Evolutionary conservation across 805 yeast species (phyloP).

Genomic region (Candida palmyrensis): DNA sequence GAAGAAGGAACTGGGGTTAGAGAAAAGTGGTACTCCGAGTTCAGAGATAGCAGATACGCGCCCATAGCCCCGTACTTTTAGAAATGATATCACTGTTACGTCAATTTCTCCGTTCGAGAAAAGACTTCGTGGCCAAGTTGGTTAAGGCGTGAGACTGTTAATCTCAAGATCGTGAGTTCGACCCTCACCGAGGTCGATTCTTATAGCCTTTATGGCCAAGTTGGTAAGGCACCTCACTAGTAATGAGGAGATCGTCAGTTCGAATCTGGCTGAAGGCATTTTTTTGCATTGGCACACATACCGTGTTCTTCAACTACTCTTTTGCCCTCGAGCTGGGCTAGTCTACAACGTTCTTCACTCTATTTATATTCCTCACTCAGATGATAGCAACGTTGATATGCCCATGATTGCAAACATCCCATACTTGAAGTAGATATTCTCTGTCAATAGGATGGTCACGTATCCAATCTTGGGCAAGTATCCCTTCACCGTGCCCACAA

Average conservation of each 20-base stretch:
- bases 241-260: conserved; percentile 33
- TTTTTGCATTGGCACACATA: conserved; percentile 6
- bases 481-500: conserved; percentile 89
- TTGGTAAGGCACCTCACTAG: conserved; percentile 34
- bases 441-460: conserved; percentile 85
- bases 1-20: not conserved
- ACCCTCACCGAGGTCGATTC: conserved; percentile 31
- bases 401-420: conserved; percentile 73
- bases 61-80: not conserved
- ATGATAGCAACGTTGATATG: conserved; percentile 54
- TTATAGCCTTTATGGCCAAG: conserved; percentile 22
- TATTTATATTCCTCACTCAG: conserved; percentile 11
- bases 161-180: conserved; percentile 34
- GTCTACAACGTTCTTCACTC: too few relatives aligned
- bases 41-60: not conserved
- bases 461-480: conserved; percentile 89
- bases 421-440: conserved; percentile 76
- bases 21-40: not conserved
- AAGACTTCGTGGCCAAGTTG: conserved; percentile 23
- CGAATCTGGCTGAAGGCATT: conserved; percentile 24
- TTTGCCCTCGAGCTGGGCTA: too few relatives aligned
- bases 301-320: not conserved
- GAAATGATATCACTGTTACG: not conserved
- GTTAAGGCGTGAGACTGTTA: conserved; percentile 34
- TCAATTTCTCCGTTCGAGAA: conserved; percentile 17